Percentiles rank a stretch among this genome's conserved stretches.
These are phyloP conservation scores for Didymella lethalis DNA, from an alignment of 2,329 filamentous ascomycete species.

Conservation along the genomic window DNA sequence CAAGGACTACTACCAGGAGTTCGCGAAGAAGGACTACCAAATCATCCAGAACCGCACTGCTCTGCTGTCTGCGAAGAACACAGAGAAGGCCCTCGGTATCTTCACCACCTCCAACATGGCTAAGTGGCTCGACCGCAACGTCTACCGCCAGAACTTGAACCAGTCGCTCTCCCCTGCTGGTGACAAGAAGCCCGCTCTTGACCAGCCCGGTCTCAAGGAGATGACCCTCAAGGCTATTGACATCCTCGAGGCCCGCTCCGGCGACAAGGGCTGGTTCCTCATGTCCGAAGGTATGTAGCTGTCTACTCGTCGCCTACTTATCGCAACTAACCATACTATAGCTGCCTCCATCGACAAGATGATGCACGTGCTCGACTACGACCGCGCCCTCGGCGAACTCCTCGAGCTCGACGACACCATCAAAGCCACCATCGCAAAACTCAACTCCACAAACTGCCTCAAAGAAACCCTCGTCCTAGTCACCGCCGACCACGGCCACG, in stretches of 20 bases:
- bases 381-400: slow-evolving; percentile 83
- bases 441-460: slow-evolving; percentile 70
- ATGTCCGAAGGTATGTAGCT: slow-evolving; percentile 75
- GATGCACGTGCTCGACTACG: slow-evolving; percentile 86
- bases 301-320: background rate
- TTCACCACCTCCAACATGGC: slow-evolving; percentile 79
- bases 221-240: slow-evolving; percentile 90
- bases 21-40: slow-evolving; percentile 74
- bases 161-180: slow-evolving; percentile 75
- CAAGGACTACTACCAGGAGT: slow-evolving; percentile 76
- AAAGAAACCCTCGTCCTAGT: slow-evolving; percentile 81
- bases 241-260: slow-evolving; percentile 71
- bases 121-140: slow-evolving; percentile 85
- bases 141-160: slow-evolving; percentile 75
- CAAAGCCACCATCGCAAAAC: slow-evolving; percentile 74
- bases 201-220: slow-evolving; percentile 84
- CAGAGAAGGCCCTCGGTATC: slow-evolving; percentile 74
- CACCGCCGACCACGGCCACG: slow-evolving; percentile 88
- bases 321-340: background rate
- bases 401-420: slow-evolving; percentile 87
- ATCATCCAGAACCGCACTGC: slow-evolving; percentile 78
- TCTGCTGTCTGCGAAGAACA: slow-evolving; percentile 65
- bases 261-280: slow-evolving; percentile 80
- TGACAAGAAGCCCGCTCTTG: slow-evolving; percentile 67
- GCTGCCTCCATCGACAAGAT: slow-evolving; percentile 63